A percentile compares a stretch with the other conserved stretches of the same genome.
Conservation (phyloP, 192 early-diverging fungal genomes). For the Backusella luteola region DNA sequence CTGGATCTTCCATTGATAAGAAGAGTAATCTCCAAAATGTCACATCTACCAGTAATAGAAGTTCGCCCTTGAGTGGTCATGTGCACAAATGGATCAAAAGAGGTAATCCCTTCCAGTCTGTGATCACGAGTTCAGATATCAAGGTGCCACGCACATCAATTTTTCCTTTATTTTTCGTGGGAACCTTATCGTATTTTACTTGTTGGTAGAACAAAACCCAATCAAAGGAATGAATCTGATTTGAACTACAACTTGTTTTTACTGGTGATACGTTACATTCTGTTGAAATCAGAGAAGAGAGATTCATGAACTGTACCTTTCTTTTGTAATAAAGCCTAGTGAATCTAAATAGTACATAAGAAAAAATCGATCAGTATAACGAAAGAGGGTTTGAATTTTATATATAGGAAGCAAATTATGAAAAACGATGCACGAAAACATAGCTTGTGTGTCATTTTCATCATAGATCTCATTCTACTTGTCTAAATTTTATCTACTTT, state of each 20-base stretch:
- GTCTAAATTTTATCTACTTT: not conserved
- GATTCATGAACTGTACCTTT: not conserved
- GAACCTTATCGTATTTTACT: not conserved
- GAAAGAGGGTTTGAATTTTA: too few relatives aligned
- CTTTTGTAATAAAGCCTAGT: not conserved
- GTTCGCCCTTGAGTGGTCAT: not conserved
- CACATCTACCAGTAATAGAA: not conserved
- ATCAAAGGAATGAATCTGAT: slow-evolving; percentile 7
- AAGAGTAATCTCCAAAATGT: not conserved
- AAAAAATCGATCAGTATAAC: not conserved
- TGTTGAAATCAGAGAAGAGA: not conserved
- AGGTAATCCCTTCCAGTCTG: not conserved
- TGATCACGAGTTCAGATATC: not conserved
- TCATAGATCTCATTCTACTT: not conserved
- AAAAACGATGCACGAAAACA: too few relatives aligned
- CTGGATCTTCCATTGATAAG: not conserved
- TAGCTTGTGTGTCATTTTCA: not conserved
- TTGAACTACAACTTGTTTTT: not conserved
- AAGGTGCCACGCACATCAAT: not conserved
- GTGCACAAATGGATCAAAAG: not conserved
- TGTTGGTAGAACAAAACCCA: not conserved
- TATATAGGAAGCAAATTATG: too few relatives aligned
- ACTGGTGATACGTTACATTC: not conserved
- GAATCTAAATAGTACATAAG: not conserved
- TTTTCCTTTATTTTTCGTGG: not conserved